These are phyloP conservation scores for Chrysoporthe austroafricana DNA, from an alignment of 2,329 filamentous ascomycete species.

Conservation along the genomic window DNA sequence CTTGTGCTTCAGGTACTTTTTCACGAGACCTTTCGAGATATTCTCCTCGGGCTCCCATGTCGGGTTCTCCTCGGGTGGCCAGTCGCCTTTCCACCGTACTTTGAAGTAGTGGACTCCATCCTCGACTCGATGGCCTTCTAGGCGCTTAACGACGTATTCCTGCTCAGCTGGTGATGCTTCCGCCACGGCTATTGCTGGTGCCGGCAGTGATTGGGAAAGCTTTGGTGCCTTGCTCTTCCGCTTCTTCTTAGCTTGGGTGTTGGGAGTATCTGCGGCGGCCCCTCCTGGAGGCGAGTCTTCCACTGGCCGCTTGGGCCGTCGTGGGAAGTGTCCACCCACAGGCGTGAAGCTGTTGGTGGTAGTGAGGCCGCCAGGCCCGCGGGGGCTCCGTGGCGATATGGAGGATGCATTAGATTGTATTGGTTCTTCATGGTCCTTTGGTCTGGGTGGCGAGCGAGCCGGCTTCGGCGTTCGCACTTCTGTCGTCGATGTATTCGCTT, in stretches of 20 bases:
- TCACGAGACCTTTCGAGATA: conserved; percentile 47
- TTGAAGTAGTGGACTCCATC: conserved; percentile 52
- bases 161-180: conserved; percentile 33
- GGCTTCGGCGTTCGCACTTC: background rate
- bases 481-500: background rate
- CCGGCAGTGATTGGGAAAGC: background rate
- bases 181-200: conserved; percentile 34
- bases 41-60: conserved; percentile 63
- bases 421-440: background rate
- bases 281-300: background rate
- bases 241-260: conserved; percentile 1
- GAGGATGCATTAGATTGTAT: background rate
- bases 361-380: conserved; percentile 5
- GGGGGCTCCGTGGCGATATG: background rate
- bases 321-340: conserved; percentile 31
- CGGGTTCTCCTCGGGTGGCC: conserved; percentile 59
- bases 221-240: conserved; percentile 15
- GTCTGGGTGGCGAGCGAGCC: background rate
- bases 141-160: conserved; percentile 49
- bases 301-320: conserved; percentile 9
- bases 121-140: conserved; percentile 47
- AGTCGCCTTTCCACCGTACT: conserved; percentile 61
- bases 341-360: conserved; percentile 34
- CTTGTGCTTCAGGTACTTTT: conserved; percentile 44
- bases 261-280: background rate